Percentiles rank a stretch among this genome's conserved stretches.
phyloP scores from a whole-genome alignment of 2,329 filamentous ascomycete genomes.

The Aspergillus viridinutans region DNA sequence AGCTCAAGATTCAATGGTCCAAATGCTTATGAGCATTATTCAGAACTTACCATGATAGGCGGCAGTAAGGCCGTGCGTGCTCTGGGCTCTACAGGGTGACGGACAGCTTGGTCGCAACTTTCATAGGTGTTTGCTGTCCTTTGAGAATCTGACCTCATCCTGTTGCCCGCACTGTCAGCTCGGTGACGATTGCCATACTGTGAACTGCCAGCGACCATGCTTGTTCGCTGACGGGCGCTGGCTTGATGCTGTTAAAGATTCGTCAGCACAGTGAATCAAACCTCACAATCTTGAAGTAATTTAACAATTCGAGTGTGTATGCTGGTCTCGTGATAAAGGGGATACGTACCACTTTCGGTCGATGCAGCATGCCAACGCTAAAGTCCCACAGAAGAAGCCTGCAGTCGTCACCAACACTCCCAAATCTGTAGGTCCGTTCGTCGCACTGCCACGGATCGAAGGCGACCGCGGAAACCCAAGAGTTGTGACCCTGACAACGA shows the following conservation, averaged over 20 bases:
- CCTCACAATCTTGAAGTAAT: no score
- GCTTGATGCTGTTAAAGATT: slow-evolving; percentile 27
- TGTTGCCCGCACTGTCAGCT: slow-evolving; percentile 56
- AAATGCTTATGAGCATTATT: neutral
- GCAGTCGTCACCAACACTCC: slow-evolving; percentile 92
- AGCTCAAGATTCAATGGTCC: slow-evolving; percentile 6
- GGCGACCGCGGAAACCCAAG: slow-evolving; percentile 88
- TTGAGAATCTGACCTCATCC: slow-evolving; percentile 68
- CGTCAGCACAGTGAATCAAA: slow-evolving; percentile 4
- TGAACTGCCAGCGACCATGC: slow-evolving; percentile 25
- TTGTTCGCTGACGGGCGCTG: slow-evolving; percentile 37
- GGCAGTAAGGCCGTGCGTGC: slow-evolving; percentile 79
- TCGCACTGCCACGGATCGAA: slow-evolving; percentile 98
- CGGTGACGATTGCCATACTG: slow-evolving; percentile 54
- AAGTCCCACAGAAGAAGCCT: slow-evolving; percentile 94
- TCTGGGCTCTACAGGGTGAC: slow-evolving; percentile 81
- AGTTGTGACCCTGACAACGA: slow-evolving; percentile 89
- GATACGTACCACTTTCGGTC: slow-evolving; percentile 72
- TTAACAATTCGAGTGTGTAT: neutral
- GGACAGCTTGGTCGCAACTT: slow-evolving; percentile 56
- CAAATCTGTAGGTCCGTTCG: slow-evolving; percentile 90
- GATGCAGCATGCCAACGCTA: slow-evolving; percentile 90
- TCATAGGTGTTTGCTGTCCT: slow-evolving; percentile 46
- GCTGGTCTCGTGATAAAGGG: neutral
- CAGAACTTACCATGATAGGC: slow-evolving; percentile 71